These are phyloP conservation scores for Smittium culicis DNA, from an alignment of 371 early-diverging fungal genomes.

Conservation along the genomic window DNA sequence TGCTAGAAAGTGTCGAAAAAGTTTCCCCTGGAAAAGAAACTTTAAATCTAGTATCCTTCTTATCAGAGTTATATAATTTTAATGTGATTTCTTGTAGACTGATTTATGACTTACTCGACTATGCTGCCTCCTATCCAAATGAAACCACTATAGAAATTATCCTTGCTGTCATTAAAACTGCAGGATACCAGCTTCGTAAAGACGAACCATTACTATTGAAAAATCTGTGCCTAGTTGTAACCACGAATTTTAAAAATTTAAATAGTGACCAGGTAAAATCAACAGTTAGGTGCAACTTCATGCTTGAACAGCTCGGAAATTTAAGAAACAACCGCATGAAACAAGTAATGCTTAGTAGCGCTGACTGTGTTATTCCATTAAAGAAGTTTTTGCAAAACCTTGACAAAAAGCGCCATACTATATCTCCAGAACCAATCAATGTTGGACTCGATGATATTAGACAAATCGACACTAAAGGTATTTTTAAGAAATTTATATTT, in stretches of 20 bases:
- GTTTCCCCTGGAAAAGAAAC: conserved; percentile 42
- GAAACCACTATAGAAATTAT: conserved; percentile 80
- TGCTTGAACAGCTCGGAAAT: conserved; percentile 82
- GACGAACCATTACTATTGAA: conserved; percentile 77
- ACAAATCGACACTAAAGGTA: conserved; percentile 59
- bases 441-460: conserved; percentile 80
- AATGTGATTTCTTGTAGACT: conserved; percentile 69
- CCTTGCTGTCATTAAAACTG: conserved; percentile 60
- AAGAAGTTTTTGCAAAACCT: conserved; percentile 59
- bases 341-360: conserved; percentile 36
- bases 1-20: neutral
- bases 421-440: conserved; percentile 57
- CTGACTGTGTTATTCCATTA: conserved; percentile 52
- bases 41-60: conserved; percentile 62
- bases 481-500: neutral
- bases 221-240: conserved; percentile 56
- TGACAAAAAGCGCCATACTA: conserved; percentile 33
- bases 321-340: conserved; percentile 85
- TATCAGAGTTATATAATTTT: conserved; percentile 81
- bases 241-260: neutral
- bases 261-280: conserved; percentile 8
- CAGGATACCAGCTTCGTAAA: conserved; percentile 71
- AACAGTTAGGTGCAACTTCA: conserved; percentile 69
- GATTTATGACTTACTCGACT: conserved; percentile 68
- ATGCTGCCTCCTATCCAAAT: conserved; percentile 47